Conservation (phyloP, 2,329 filamentous ascomycete genomes). For the Penicillium sp. region DNA sequence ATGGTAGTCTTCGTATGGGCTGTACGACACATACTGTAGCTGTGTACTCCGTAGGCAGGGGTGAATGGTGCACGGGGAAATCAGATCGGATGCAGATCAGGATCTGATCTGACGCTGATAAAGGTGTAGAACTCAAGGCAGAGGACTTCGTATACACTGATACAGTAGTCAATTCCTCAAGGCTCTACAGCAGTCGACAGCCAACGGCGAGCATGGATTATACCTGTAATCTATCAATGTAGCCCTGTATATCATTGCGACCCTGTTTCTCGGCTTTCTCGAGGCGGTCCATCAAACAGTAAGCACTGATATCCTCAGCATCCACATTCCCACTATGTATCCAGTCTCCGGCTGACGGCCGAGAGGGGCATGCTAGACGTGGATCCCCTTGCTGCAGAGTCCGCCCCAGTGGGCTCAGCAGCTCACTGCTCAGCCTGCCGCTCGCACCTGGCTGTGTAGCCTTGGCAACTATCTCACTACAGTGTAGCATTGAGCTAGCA, state of each 20-base stretch:
- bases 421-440: neutral
- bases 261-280: neutral
- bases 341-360: neutral
- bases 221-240: neutral
- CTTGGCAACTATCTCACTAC: neutral
- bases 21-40: neutral
- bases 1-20: neutral
- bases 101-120: conserved; percentile 4
- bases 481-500: neutral
- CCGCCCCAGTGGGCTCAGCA: neutral
- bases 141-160: neutral
- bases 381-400: conserved; percentile 4
- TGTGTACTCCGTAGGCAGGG: neutral
- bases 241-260: neutral
- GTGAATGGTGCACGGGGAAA: neutral
- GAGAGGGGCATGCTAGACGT: conserved; percentile 2
- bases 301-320: neutral
- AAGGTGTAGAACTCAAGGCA: neutral
- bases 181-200: neutral
- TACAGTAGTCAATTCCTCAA: neutral
- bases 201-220: neutral
- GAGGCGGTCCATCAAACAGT: neutral
- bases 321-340: too few relatives aligned
- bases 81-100: conserved; percentile 9
- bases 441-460: neutral